Evolutionary conservation across 805 yeast genomes (phyloP).

Genomic region (Wickerhamiella bombiphila): DNA sequence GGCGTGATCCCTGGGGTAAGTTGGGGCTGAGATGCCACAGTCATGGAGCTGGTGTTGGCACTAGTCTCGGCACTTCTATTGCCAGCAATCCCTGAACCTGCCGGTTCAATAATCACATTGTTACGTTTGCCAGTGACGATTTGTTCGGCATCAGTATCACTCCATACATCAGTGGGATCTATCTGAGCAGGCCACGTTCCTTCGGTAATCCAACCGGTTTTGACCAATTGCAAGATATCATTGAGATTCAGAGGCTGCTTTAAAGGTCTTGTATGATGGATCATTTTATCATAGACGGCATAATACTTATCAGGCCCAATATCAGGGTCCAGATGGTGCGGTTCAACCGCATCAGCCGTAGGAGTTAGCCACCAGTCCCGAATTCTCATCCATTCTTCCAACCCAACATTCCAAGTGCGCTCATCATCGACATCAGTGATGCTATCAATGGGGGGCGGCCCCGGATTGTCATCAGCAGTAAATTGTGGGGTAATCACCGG

Average conservation of each 20-base stretch:
- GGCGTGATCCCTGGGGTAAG: too few species aligned
- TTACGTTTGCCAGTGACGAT: constrained; percentile 2
- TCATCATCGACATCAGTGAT: constrained; percentile 18
- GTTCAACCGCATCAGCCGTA: constrained; percentile 14
- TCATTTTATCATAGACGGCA: constrained; percentile 49
- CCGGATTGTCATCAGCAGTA: constrained; percentile 9
- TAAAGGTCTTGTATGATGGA: constrained; percentile 53
- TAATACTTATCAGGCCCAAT: constrained; percentile 24
- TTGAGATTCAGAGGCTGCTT: constrained; percentile 56
- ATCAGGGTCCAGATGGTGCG: constrained; percentile 16
- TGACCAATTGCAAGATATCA: constrained; percentile 56
- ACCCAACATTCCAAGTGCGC: constrained; percentile 38
- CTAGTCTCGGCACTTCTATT: too few species aligned
- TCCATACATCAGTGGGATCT: constrained; percentile 16
- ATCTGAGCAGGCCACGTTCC: constrained; percentile 43
- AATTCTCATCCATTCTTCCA: constrained; percentile 52
- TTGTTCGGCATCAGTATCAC: constrained; percentile 11
- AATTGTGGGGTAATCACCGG: constrained; percentile 12
- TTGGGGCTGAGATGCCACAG: too few species aligned
- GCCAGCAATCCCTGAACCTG: too few species aligned
- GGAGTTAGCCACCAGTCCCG: constrained; percentile 47
- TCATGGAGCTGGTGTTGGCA: too few species aligned
- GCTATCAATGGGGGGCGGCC: constrained; percentile 9
- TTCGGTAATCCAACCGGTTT: constrained; percentile 73
- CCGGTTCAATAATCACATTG: too few species aligned